Conservation (phyloP, 192 early-diverging fungal species). For the Linnemannia zychae region DNA sequence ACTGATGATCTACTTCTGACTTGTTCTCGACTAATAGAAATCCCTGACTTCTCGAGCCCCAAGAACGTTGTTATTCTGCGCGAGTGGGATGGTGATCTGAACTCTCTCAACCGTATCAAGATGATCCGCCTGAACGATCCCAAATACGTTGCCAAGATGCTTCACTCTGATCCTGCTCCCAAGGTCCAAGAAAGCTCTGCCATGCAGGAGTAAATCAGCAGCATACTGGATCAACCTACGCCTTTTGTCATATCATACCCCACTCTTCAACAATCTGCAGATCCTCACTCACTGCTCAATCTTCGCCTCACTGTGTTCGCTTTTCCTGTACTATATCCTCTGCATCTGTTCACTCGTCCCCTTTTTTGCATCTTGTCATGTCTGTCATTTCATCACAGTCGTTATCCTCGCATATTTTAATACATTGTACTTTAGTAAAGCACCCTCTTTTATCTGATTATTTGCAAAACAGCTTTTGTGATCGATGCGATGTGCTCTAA, state of each 20-base stretch:
- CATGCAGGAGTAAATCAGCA: constrained; percentile 52
- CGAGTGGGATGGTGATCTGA: constrained; percentile 70
- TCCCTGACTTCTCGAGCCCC: constrained; percentile 67
- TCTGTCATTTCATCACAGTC: background rate
- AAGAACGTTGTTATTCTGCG: constrained; percentile 62
- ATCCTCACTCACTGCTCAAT: background rate
- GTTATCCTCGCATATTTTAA: background rate
- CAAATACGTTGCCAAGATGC: constrained; percentile 40
- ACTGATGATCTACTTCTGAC: background rate
- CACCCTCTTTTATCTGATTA: background rate
- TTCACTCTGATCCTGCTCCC: constrained; percentile 22
- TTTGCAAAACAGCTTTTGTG: background rate
- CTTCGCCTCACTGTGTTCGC: background rate
- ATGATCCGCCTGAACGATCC: constrained; percentile 58
- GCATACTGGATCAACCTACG: background rate
- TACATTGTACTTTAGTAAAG: background rate
- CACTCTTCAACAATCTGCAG: background rate
- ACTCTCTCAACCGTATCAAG: constrained; percentile 62
- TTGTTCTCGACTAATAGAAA: constrained; percentile 49
- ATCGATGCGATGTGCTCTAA: background rate
- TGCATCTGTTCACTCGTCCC: background rate
- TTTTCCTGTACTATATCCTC: background rate
- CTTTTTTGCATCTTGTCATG: background rate
- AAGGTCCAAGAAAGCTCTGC: constrained; percentile 22
- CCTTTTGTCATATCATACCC: background rate